Evolutionary conservation across 345 rosid species (phyloP).

Genomic region (Hirschfeldia incana): DNA sequence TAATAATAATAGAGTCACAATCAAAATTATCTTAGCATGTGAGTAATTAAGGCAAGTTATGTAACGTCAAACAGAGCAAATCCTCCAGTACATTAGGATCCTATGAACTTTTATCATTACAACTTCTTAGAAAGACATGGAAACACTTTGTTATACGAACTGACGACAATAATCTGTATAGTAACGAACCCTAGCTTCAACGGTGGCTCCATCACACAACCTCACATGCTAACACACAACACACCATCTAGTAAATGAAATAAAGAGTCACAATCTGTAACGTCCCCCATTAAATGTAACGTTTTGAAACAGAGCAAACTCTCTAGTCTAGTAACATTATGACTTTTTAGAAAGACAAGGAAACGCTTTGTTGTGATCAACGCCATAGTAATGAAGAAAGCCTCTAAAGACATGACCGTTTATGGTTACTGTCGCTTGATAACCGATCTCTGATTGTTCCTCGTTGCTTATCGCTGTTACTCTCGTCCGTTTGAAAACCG

Average conservation of each 20-base stretch:
- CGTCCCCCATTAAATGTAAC: background rate
- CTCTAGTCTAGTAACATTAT: background rate
- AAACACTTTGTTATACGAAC: conserved; percentile 18
- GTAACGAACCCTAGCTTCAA: conserved; percentile 48
- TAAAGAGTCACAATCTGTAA: background rate
- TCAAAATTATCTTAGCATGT: no score
- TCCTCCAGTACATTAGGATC: background rate
- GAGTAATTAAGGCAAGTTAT: no score
- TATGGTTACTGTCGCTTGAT: conserved; percentile 84
- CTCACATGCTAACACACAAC: conserved; percentile 49
- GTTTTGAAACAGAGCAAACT: background rate
- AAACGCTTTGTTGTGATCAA: conserved; percentile 49
- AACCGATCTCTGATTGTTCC: conserved; percentile 69
- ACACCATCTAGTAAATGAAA: background rate
- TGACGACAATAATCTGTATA: conserved; percentile 53
- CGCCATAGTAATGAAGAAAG: conserved; percentile 69
- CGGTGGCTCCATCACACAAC: conserved; percentile 41
- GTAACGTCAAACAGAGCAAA: conserved; percentile 24
- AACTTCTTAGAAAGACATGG: background rate
- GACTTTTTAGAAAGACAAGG: conserved; percentile 35
- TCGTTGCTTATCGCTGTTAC: conserved; percentile 70
- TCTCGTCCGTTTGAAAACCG: conserved; percentile 76
- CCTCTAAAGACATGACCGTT: conserved; percentile 90
- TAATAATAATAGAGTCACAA: background rate
- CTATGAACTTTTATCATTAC: background rate